Base-by-base conservation (phyloP, 2,329 filamentous ascomycete genomes). In the Colletotrichum destructivum region DNA sequence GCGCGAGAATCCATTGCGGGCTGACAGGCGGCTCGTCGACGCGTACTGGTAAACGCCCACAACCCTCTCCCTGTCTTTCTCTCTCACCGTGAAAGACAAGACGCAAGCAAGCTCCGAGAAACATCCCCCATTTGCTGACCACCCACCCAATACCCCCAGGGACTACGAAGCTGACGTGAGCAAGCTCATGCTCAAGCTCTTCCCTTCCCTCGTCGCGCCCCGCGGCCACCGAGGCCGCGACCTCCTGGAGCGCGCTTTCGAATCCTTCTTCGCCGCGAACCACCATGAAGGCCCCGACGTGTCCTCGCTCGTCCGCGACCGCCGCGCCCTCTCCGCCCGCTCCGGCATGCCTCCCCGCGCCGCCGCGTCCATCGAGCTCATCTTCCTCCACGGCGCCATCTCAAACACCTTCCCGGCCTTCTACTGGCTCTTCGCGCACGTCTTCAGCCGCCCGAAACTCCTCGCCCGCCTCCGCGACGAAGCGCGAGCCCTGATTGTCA, bases 1-100 rank as follows among this genome's bases (percentile, higher is more conserved):
- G 2, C 78, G 81, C 0, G 66, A 81, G 3, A 85, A 87, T 65
- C 84, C 84, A 0, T 80, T 85, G 51, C 77, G 75, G 16, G 54
- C 12, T 8, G 51, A 83, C n/a, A 74, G 77, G 4, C 66, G 67
- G 8, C 71, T 85, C 1, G 61, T 81, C 2, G 75, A 83, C 9
- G 77, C 76, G 3, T 80, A 83, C 51, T 80, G 79, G 80, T 78
- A 73, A 38, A 63, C 55, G 21, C n/a, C 12, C 6, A 16, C n/a
- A 23, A 16, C n/a, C 62, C 73, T 21, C n/a, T 57, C 18, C 16
- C 12, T 9, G 2, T 6, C 13, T 8, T 6, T 57, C 61, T 71
- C 4, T 31, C 15, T 23, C 15, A 3, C 18, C 63, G 26, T 26
- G n/a, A n/a, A n/a, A n/a, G n/a, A n/a, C n/a, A n/a, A n/a, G 26